Evolutionary conservation across 1,284 basidiomycete genomes (phyloP).

Genomic region (Ustilago xerochloae): DNA sequence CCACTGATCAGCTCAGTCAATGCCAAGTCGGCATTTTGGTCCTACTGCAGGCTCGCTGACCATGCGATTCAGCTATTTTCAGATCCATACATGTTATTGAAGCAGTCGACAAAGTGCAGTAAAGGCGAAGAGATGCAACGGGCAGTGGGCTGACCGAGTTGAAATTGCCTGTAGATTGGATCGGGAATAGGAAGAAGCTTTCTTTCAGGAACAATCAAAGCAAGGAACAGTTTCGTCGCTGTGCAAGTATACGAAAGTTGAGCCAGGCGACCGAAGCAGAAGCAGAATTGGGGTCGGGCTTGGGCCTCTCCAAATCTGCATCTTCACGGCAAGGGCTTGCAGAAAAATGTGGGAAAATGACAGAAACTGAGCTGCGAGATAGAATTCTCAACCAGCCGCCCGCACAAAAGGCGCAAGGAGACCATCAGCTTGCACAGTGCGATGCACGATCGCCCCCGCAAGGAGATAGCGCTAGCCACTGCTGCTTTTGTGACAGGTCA

Average conservation of each 20-base stretch:
- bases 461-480: background rate
- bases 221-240: background rate
- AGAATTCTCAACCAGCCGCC: slow-evolving; percentile 15
- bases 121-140: background rate
- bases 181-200: background rate
- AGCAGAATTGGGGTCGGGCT: slow-evolving; percentile 1
- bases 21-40: background rate
- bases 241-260: background rate
- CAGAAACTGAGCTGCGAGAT: background rate
- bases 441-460: slow-evolving; percentile 1
- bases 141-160: background rate
- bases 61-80: background rate
- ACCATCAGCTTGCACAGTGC: background rate
- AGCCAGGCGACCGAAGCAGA: background rate
- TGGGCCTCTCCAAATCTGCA: background rate
- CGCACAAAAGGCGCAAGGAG: slow-evolving; percentile 8
- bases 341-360: slow-evolving; percentile 5
- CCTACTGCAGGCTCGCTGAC: too few relatives aligned
- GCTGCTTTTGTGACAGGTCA: background rate
- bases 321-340: slow-evolving; percentile 2
- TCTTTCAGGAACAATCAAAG: background rate
- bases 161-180: background rate
- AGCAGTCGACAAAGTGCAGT: background rate
- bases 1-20: background rate
- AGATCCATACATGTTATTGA: background rate